These are phyloP conservation scores for Arthrobotrys megalospora DNA, from an alignment of 2,329 filamentous ascomycete genomes.

Conservation along the genomic window DNA sequence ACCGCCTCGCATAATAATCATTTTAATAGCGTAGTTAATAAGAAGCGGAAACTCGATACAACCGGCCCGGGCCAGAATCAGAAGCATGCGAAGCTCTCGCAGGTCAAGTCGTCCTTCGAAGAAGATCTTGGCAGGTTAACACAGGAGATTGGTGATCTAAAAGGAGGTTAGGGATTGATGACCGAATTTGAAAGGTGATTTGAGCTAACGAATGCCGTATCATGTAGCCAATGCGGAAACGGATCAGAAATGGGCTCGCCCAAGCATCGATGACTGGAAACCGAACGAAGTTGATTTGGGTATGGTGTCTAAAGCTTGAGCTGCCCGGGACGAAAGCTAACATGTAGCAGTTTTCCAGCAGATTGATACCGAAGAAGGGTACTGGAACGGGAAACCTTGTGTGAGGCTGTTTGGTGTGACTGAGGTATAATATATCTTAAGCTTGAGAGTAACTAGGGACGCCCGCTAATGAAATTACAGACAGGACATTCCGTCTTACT, in stretches of 20 bases:
- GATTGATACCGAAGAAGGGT: constrained; percentile 94
- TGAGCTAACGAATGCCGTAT: not conserved
- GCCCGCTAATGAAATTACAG: constrained; percentile 65
- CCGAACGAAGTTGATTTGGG: constrained; percentile 77
- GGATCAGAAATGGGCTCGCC: constrained; percentile 90
- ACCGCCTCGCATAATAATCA: constrained; percentile 55
- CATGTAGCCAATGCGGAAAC: constrained; percentile 79
- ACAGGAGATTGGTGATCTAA: constrained; percentile 89
- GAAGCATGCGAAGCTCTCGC: constrained; percentile 68
- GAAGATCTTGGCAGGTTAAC: constrained; percentile 96
- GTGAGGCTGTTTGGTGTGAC: constrained; percentile 96
- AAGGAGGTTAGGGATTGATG: constrained; percentile 70
- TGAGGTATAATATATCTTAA: constrained; percentile 71
- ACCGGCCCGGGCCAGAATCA: constrained; percentile 66
- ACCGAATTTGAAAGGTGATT: not conserved
- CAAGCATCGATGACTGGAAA: constrained; percentile 74
- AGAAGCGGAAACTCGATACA: constrained; percentile 59
- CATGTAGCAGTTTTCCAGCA: constrained; percentile 79
- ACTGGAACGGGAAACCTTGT: constrained; percentile 79
- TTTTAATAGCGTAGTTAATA: constrained; percentile 58
- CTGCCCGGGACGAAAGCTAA: constrained; percentile 10
- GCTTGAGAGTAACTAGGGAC: not conserved
- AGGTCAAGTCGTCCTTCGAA: constrained; percentile 90
- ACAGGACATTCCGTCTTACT: constrained; percentile 90
- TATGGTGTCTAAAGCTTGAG: constrained; percentile 5